Percentiles rank a stretch among this genome's conserved stretches.
These are phyloP conservation scores for Poteriospumella lacustris DNA, from an alignment of 108 stramenopile genomes.

Conservation along the genomic window DNA sequence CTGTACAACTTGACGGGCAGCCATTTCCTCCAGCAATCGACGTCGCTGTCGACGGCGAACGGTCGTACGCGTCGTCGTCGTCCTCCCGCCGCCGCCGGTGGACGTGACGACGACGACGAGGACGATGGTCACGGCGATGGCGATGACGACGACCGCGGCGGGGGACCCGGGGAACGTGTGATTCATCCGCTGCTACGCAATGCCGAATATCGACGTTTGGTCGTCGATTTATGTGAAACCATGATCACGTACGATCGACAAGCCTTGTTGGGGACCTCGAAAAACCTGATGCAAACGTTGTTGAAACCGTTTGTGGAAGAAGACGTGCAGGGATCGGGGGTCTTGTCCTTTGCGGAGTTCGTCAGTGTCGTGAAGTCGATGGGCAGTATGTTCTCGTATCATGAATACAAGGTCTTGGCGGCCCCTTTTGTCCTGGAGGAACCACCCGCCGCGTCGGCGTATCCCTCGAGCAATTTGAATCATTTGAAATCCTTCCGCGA, in stretches of 20 bases:
- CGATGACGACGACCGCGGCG: too few relatives aligned
- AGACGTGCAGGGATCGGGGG: background rate
- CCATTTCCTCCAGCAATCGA: too few relatives aligned
- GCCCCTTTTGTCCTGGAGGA: background rate
- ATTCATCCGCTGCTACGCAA: too few relatives aligned
- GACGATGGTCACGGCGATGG: too few relatives aligned
- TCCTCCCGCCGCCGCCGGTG: too few relatives aligned
- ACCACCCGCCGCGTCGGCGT: background rate
- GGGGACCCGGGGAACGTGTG: too few relatives aligned
- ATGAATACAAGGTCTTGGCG: background rate
- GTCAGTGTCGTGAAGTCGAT: background rate
- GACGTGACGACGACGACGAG: too few relatives aligned
- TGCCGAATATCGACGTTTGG: too few relatives aligned
- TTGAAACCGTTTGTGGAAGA: background rate
- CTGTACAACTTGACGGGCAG: background rate
- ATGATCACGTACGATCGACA: too few relatives aligned
- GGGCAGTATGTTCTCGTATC: background rate
- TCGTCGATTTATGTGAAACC: too few relatives aligned
- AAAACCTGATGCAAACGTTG: background rate
- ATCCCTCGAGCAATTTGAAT: background rate
- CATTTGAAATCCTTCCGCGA: slow-evolving; percentile 9
- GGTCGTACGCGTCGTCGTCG: too few relatives aligned
- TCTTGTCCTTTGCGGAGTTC: background rate
- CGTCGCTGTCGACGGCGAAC: too few relatives aligned
- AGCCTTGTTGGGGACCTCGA: background rate